Percentiles rank a stretch among this genome's conserved stretches.
Evolutionary conservation across 1,139 yeast species (phyloP).

Genomic region (Candida tropicalis): DNA sequence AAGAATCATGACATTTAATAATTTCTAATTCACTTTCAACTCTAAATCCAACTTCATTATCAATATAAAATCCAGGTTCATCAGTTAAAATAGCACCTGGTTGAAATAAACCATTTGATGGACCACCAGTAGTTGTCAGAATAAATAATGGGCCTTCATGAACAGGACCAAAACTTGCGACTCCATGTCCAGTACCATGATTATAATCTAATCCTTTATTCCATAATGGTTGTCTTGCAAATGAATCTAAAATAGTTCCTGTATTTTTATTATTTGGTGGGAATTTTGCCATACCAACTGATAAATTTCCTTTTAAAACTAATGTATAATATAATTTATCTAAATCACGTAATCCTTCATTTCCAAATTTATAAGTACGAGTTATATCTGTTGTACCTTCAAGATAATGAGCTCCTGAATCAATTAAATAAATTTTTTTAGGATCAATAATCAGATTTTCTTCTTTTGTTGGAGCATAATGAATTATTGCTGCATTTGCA

Average conservation of each 20-base stretch:
- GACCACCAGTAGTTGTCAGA: constrained; percentile 41
- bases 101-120: constrained; percentile 32
- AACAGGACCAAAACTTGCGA: constrained; percentile 58
- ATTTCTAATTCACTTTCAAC: constrained; percentile 55
- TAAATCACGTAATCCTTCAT: constrained; percentile 24
- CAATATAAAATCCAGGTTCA: constrained; percentile 60
- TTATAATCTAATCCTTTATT: constrained; percentile 54
- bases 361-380: constrained; percentile 49
- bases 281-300: constrained; percentile 55
- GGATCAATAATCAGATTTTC: constrained; percentile 45
- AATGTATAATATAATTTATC: constrained; percentile 48
- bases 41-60: constrained; percentile 54
- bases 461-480: constrained; percentile 54
- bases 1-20: constrained; percentile 32
- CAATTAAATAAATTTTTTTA: constrained; percentile 44
- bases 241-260: constrained; percentile 50
- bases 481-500: constrained; percentile 56
- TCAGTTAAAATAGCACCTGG: constrained; percentile 55
- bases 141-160: constrained; percentile 60
- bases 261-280: constrained; percentile 41
- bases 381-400: constrained; percentile 67
- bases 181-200: constrained; percentile 66
- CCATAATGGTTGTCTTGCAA: constrained; percentile 57
- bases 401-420: constrained; percentile 58
- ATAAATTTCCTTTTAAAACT: constrained; percentile 58